phyloP scores from a whole-genome alignment of 495 filamentous ascomycete genomes.

The Tetracladium setigerum region DNA sequence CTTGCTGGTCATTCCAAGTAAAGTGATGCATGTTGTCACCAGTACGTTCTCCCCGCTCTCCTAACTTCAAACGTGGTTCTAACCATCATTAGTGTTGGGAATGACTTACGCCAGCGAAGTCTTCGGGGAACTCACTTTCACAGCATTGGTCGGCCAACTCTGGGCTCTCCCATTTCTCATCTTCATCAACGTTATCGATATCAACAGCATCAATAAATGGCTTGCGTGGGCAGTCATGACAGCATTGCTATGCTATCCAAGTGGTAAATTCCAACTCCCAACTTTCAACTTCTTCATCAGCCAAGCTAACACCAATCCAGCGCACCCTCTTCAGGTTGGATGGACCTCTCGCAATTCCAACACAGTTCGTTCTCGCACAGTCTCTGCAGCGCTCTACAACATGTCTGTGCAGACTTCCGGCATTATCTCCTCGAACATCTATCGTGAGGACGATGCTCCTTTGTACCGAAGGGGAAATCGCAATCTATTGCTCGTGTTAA shows the following conservation, averaged over 20 bases:
- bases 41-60: neutral
- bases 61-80: neutral
- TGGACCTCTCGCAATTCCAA: conserved; percentile 64
- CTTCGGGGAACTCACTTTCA: conserved; percentile 39
- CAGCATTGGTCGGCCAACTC: conserved; percentile 37
- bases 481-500: conserved; percentile 48
- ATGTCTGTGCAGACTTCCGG: conserved; percentile 63
- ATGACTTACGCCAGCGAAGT: conserved; percentile 45
- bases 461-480: conserved; percentile 60
- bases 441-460: conserved; percentile 57
- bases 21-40: conserved; percentile 39
- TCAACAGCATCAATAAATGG: conserved; percentile 40
- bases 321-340: conserved; percentile 57
- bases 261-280: conserved; percentile 31
- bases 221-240: conserved; percentile 51
- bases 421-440: conserved; percentile 58
- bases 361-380: conserved; percentile 57
- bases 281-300: neutral
- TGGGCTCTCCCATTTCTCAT: conserved; percentile 53
- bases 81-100: conserved; percentile 36
- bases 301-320: conserved; percentile 10
- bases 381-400: conserved; percentile 64
- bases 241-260: conserved; percentile 48
- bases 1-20: conserved; percentile 59
- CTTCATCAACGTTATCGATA: conserved; percentile 43